Base-by-base conservation (phyloP, 2,329 filamentous ascomycete species). In the Biscogniauxia mediterranea region DNA sequence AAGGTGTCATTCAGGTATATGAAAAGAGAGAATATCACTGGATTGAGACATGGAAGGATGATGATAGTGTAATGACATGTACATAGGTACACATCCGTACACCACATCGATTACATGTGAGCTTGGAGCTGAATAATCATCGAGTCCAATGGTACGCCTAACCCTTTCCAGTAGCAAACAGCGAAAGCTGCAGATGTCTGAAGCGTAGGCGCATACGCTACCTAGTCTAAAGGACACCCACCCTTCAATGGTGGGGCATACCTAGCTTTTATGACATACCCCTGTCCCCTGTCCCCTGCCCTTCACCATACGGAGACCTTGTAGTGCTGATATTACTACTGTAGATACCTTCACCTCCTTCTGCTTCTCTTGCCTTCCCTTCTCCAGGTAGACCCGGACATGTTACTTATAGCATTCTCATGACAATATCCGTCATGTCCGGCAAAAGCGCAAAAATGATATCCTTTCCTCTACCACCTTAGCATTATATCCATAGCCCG, bases 151-250 rank as follows among this genome's bases (percentile, higher is more conserved):
- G 42, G 8, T 17, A 53, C 25, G 56, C 56, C 42, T 38, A 46
- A 42, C 56, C 51, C 6, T 42, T 58, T 53, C 9, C n/a, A 46
- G 56, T 1, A 38, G n/a, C 28, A 53, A 53, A 38, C 56, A 13
- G 56, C 56, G 56, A 53, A 13, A 23, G 17, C 50, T 58, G 49
- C 56, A 58, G 46, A 5, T 17, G 28, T 32, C 28, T 32, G 7
- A 5, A 46, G 38, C n/a, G n/a, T n/a, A n/a, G n/a, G n/a, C n/a
- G n/a, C n/a, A n/a, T n/a, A n/a, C n/a, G n/a, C n/a, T n/a, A n/a
- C n/a, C n/a, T n/a, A n/a, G n/a, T n/a, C n/a, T n/a, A n/a, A n/a
- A n/a, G n/a, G n/a, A n/a, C n/a, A n/a, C n/a, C n/a, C n/a, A n/a
- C n/a, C n/a, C n/a, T n/a, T n/a, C n/a, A n/a, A n/a, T 9, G 1